Evolutionary conservation across 2,329 filamentous ascomycete genomes (phyloP).

Genomic region (Fonsecaea nubica): DNA sequence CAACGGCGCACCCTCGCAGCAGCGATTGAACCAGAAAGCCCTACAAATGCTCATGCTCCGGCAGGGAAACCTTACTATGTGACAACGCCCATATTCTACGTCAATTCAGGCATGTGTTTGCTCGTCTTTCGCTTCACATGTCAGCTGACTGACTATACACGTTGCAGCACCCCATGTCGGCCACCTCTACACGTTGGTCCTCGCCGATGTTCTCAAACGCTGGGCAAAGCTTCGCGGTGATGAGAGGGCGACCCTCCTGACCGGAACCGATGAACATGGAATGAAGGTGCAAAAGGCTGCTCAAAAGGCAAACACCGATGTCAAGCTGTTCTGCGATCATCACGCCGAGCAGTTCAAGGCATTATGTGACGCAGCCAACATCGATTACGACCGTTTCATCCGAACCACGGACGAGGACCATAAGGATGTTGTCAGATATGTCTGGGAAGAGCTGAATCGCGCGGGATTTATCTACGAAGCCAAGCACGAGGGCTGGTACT

Average conservation of each 20-base stretch:
- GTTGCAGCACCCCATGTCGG: slow-evolving; percentile 88
- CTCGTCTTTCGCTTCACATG: not conserved
- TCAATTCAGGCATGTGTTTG: slow-evolving; percentile 77
- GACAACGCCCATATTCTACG: slow-evolving; percentile 97
- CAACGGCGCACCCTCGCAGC: slow-evolving; percentile 26
- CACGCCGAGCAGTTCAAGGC: slow-evolving; percentile 68
- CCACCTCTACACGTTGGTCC: slow-evolving; percentile 90
- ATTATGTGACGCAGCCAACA: slow-evolving; percentile 71
- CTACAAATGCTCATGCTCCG: not conserved
- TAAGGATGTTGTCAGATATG: slow-evolving; percentile 81
- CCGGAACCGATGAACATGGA: slow-evolving; percentile 96
- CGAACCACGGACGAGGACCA: slow-evolving; percentile 87
- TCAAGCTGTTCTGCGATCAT: slow-evolving; percentile 86
- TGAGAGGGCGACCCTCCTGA: slow-evolving; percentile 73
- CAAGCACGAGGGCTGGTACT: slow-evolving; percentile 95
- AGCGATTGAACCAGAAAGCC: slow-evolving; percentile 15
- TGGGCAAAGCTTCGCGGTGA: slow-evolving; percentile 81
- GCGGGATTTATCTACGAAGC: slow-evolving; percentile 80
- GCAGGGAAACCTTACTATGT: slow-evolving; percentile 83
- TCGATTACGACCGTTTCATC: slow-evolving; percentile 85
- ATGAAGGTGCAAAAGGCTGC: slow-evolving; percentile 96
- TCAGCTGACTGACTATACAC: slow-evolving; percentile 11
- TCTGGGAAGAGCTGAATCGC: slow-evolving; percentile 82
- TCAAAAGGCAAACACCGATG: slow-evolving; percentile 69
- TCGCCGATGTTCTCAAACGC: slow-evolving; percentile 89